Evolutionary conservation across 169 alveolate species (phyloP).

Genomic region (Plasmodium coatneyi): DNA sequence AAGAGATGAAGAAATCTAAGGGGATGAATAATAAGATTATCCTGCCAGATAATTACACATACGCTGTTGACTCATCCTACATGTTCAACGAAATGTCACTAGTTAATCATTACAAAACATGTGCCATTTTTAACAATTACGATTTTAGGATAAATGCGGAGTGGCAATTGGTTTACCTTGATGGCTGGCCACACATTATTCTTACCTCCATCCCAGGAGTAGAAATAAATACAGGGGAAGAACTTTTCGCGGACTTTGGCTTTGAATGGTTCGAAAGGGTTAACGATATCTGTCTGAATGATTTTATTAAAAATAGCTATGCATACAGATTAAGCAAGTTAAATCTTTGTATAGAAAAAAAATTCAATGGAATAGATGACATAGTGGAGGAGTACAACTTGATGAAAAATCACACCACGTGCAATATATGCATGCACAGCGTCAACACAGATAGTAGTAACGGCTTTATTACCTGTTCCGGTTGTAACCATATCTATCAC

Average conservation of each 20-base stretch:
- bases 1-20: conserved; percentile 39
- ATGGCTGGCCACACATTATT: conserved; percentile 92
- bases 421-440: conserved; percentile 71
- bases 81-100: conserved; percentile 92
- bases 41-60: conserved; percentile 89
- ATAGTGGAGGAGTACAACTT: conserved; percentile 66
- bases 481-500: conserved; percentile 71
- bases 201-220: conserved; percentile 88
- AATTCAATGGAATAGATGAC: conserved; percentile 41
- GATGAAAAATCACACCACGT: conserved; percentile 59
- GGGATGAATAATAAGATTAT: conserved; percentile 72
- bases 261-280: conserved; percentile 91
- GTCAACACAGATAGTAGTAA: conserved; percentile 23
- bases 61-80: conserved; percentile 89
- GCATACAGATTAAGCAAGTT: conserved; percentile 48
- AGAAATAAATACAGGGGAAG: conserved; percentile 91
- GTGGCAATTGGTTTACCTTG: conserved; percentile 91
- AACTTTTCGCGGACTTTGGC: conserved; percentile 93
- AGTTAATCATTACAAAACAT: conserved; percentile 91
- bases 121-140: conserved; percentile 85
- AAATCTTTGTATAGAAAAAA: conserved; percentile 18
- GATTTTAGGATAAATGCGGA: conserved; percentile 89
- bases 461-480: conserved; percentile 41
- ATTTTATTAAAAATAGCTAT: conserved; percentile 36
- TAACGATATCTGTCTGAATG: conserved; percentile 81